phyloP scores from a whole-genome alignment of 768 basidiomycete genomes.

The Auriscalpium vulgare region DNA sequence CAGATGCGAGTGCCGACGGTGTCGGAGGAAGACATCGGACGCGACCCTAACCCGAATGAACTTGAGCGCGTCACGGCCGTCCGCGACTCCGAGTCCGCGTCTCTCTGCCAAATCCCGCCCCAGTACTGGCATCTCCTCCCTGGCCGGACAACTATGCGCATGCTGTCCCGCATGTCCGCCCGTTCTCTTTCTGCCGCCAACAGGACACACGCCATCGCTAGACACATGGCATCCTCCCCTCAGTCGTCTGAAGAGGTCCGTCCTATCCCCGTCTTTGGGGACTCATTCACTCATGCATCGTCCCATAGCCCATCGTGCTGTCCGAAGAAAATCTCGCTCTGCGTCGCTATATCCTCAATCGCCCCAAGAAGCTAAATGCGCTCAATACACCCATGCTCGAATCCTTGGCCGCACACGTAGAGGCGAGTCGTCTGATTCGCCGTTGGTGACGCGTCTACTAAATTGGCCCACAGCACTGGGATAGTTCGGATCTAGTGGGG shows the following conservation, averaged over 20 bases:
- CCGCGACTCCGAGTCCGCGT: neutral
- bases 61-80: neutral
- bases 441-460: neutral
- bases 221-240: slow-evolving; percentile 28
- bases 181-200: slow-evolving; percentile 18
- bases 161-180: slow-evolving; percentile 5
- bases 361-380: slow-evolving; percentile 74
- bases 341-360: slow-evolving; percentile 72
- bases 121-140: too few species aligned
- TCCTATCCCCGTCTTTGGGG: neutral
- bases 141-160: neutral
- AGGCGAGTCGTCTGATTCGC: slow-evolving; percentile 38
- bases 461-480: slow-evolving; percentile 53
- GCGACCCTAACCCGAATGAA: neutral
- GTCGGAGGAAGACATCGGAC: slow-evolving; percentile 1
- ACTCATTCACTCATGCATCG: slow-evolving; percentile 5
- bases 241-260: slow-evolving; percentile 5
- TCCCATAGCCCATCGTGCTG: slow-evolving; percentile 37
- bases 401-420: slow-evolving; percentile 61
- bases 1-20: slow-evolving; percentile 44
- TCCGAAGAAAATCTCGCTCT: slow-evolving; percentile 61
- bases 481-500: slow-evolving; percentile 57
- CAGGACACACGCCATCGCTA: slow-evolving; percentile 24
- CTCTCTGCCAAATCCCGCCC: too few species aligned
- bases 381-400: slow-evolving; percentile 74